phyloP scores from a whole-genome alignment of 345 rosid species.

The Salix brachista region DNA sequence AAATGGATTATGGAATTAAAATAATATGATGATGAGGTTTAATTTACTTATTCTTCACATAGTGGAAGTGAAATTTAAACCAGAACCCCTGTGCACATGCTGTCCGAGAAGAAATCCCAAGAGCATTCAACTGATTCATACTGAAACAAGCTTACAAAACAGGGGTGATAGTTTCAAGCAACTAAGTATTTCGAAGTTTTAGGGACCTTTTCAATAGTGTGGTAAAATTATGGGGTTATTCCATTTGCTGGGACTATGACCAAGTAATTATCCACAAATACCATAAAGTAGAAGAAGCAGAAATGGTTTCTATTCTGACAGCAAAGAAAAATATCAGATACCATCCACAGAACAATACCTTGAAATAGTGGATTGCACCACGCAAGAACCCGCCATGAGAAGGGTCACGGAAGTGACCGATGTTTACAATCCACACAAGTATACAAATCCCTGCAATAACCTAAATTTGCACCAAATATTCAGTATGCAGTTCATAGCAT shows the following conservation, averaged over 20 bases:
- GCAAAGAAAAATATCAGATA: neutral
- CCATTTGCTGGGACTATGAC: neutral
- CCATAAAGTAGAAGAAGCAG: neutral
- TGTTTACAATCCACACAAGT: slow-evolving; percentile 96
- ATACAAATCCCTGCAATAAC: slow-evolving; percentile 98
- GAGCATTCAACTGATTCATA: neutral
- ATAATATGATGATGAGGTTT: neutral
- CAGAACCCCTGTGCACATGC: neutral
- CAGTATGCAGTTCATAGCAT: neutral
- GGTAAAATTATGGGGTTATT: too few relatives aligned
- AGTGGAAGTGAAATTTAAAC: neutral
- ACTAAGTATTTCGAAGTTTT: neutral
- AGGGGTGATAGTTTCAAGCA: neutral
- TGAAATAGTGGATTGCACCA: slow-evolving; percentile 97
- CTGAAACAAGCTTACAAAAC: too few relatives aligned
- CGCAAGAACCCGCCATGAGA: slow-evolving; percentile 92
- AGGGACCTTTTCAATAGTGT: neutral
- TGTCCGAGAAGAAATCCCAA: neutral
- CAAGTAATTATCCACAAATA: neutral
- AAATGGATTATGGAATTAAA: neutral
- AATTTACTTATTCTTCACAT: neutral
- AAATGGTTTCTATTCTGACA: neutral
- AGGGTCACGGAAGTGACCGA: slow-evolving; percentile 95
- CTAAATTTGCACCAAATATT: slow-evolving; percentile 36
- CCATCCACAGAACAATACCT: slow-evolving; percentile 44